Conservation (phyloP, 2,329 filamentous ascomycete species). For the Arthrobotrys sphaeroides region DNA sequence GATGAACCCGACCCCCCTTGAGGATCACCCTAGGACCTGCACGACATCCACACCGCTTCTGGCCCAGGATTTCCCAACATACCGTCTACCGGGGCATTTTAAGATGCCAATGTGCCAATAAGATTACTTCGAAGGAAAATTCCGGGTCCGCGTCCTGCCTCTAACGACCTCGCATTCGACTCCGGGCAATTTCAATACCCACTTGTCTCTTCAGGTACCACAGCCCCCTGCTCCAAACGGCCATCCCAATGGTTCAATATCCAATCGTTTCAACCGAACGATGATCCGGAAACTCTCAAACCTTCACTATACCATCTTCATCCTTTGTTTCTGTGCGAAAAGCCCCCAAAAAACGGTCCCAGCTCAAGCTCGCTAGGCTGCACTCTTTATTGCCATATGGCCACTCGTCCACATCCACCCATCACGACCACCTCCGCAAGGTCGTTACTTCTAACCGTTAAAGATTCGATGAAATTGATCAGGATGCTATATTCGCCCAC, state of each 20-base stretch:
- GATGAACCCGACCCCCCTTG: slow-evolving; percentile 1
- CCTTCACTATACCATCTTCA: slow-evolving; percentile 1
- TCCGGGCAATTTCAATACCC: slow-evolving; percentile 24
- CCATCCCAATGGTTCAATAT: slow-evolving; percentile 22
- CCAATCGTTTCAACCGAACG: slow-evolving; percentile 46
- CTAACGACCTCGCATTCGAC: slow-evolving; percentile 38
- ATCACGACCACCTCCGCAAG: slow-evolving; percentile 9
- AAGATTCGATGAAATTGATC: slow-evolving; percentile 14
- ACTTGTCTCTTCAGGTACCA: slow-evolving; percentile 44
- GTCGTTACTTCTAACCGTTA: slow-evolving; percentile 39
- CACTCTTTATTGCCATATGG: too few relatives aligned
- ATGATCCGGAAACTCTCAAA: slow-evolving; percentile 20
- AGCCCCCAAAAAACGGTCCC: not conserved
- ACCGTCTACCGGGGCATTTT: slow-evolving; percentile 30
- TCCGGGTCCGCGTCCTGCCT: slow-evolving; percentile 26
- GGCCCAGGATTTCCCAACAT: slow-evolving; percentile 38
- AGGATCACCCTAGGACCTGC: slow-evolving; percentile 19
- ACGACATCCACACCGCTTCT: slow-evolving; percentile 20
- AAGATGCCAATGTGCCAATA: slow-evolving; percentile 12
- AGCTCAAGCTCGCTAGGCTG: slow-evolving; percentile 33
- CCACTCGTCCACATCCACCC: slow-evolving; percentile 27
- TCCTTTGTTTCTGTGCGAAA: not conserved
- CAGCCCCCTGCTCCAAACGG: slow-evolving; percentile 8
- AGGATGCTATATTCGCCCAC: slow-evolving; percentile 44
- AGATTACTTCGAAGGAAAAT: slow-evolving; percentile 6